Base-by-base conservation (phyloP, 768 basidiomycete species). In the Floccularia luteovirens region DNA sequence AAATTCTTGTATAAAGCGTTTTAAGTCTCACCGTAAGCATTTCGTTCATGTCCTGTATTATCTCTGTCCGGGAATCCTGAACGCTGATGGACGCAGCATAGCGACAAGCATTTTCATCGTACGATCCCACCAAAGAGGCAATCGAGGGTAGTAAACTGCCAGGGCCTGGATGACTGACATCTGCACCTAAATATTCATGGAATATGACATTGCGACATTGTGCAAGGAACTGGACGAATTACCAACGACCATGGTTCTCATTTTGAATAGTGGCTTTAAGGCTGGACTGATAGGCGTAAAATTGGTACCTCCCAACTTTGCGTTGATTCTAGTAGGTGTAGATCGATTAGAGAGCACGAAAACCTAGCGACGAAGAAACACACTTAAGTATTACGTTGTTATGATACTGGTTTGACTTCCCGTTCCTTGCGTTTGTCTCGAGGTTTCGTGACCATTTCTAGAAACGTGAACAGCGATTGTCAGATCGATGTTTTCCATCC, bases 301-400 rank as follows among this genome's bases (percentile, higher is more conserved):
- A 48, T 82, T 83, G 47, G 79, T 67, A 1, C 82, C 80, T 2
- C 80, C 81, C 0, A 82, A 64, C 49, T 80, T 79, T 0, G 74
- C 76, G 35, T 82, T 82, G 43, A 83, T 67, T 48, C 79, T 83
- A 22, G 21, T 21, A 12, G 17, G n/a, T 25, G 35, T 39, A 16
- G 24, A 25, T 34, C 14, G 8, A 8, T 10, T 7, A 12, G 37
- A 2, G 44, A 30, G 30, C 23, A 14, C 22, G 16, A 31, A 14
- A 10, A 13, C 25, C 22, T n/a, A n/a, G n/a, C n/a, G n/a, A n/a
- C n/a, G n/a, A n/a, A n/a, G 6, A 21, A 4, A 50, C 65, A 38
- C 46, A 81, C 79, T 83, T 82, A 10, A 82, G 52, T 36, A 74
- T 72, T 0, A 79, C 65, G 40, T 81, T 82, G 12, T 77, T 79